Evolutionary conservation across 345 rosid genomes (phyloP), one percentile per base, ranked within the genome.

Genomic region (Laguncularia racemosa): DNA sequence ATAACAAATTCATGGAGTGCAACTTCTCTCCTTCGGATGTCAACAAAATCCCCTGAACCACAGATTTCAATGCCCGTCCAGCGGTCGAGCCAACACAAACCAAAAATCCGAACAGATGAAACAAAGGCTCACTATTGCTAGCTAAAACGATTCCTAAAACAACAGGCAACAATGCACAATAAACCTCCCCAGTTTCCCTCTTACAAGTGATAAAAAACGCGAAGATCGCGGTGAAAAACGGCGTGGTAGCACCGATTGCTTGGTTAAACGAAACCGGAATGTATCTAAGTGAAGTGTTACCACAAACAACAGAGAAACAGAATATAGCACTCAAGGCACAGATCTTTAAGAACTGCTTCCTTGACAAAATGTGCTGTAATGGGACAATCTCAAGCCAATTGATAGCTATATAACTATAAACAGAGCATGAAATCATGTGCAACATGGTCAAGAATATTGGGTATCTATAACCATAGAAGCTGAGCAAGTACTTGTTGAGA

Each of bases 251-350:
- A n/a, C 97, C 99, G 47, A 89, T 87, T 2, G 96, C 96, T 55
- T 93, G 99, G 46, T 93, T 93, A 55, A 93, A 93, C n/a, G 99
- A 93, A 3, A 93, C 96, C 12, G 99, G 99, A 38, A 93, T 78
- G 80, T 93, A 93, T 52, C 99, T 77, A 6, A 93, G 81, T 0
- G 90, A 85, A 16, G 97, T 93, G 71, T 93, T 93, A 3, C 99
- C 99, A 52, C 97, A 93, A 1, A 93, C 99, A 9, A 93, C 99
- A 4, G 99, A 93, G 66, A 93, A 84, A 62, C 96, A 89, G 54
- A 93, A 93, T 40, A 93, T 93, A 12, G 79, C 84, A 4, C 91
- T 86, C 46, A 93, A 63, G 13, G 90, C 87, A 11, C 89, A 70
- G 72, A 93, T 89, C 77, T 93, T 93, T 14, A 87, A 4, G 55